Evolutionary conservation across 768 basidiomycete genomes (phyloP).

Genomic region (Hygrophoropsis aurantiaca): DNA sequence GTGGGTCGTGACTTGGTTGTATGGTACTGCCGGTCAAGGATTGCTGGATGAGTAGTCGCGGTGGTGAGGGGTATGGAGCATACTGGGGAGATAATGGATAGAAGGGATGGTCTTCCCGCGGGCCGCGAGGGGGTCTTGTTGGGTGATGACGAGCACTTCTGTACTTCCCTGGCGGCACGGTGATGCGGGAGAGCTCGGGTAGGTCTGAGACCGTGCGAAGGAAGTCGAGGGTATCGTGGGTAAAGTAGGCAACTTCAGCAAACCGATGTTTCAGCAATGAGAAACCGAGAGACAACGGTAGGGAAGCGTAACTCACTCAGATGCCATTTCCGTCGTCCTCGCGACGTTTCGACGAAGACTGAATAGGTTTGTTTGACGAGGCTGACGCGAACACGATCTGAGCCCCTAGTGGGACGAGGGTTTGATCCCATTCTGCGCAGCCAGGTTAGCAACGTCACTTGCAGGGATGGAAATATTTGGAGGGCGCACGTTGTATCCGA

Average conservation of each 20-base stretch:
- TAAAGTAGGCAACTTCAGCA: slow-evolving; percentile 76
- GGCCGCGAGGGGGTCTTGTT: slow-evolving; percentile 41
- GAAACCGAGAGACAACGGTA: not conserved
- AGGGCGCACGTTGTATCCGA: slow-evolving; percentile 50
- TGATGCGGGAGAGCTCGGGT: slow-evolving; percentile 49
- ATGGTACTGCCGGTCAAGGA: slow-evolving; percentile 3
- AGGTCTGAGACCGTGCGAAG: slow-evolving; percentile 62
- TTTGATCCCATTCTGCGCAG: slow-evolving; percentile 29
- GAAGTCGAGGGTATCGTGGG: slow-evolving; percentile 55
- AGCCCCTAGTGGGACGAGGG: slow-evolving; percentile 20
- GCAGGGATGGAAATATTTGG: not conserved
- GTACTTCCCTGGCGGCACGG: slow-evolving; percentile 61
- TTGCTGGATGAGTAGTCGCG: slow-evolving; percentile 15
- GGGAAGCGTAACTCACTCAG: slow-evolving; percentile 52
- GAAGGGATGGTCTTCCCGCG: slow-evolving; percentile 22
- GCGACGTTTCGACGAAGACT: slow-evolving; percentile 64
- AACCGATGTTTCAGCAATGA: slow-evolving; percentile 1
- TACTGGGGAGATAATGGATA: slow-evolving; percentile 21
- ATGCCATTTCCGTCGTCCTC: slow-evolving; percentile 79
- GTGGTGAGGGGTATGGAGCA: slow-evolving; percentile 31
- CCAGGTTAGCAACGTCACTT: slow-evolving; percentile 3
- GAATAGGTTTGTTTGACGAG: slow-evolving; percentile 83
- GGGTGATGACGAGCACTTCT: slow-evolving; percentile 61
- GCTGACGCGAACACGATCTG: slow-evolving; percentile 41
- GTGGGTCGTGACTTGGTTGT: not conserved